These are phyloP conservation scores for Pseudocercospora vitis DNA, from an alignment of 2,329 filamentous ascomycete species.

Conservation along the genomic window DNA sequence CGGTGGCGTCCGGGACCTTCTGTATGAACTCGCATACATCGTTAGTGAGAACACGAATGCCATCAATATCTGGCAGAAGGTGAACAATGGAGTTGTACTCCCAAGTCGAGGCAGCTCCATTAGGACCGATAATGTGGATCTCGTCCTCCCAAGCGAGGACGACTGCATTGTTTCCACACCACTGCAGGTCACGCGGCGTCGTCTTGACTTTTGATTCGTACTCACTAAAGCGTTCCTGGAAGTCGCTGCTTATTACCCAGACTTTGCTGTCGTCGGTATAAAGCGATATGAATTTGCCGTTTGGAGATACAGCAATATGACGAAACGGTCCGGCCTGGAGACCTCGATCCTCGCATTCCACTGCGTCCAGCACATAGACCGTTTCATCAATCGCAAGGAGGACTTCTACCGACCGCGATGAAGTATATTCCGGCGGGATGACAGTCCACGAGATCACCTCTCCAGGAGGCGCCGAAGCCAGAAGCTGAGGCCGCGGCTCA, in stretches of 20 bases:
- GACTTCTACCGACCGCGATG: slow-evolving; percentile 91
- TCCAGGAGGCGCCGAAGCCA: slow-evolving; percentile 75
- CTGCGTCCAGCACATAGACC: slow-evolving; percentile 81
- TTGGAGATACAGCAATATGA: slow-evolving; percentile 86
- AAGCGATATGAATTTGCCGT: slow-evolving; percentile 82
- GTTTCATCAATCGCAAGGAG: slow-evolving; percentile 82
- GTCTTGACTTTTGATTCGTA: slow-evolving; percentile 86
- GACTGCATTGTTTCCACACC: slow-evolving; percentile 94
- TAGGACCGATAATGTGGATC: slow-evolving; percentile 86
- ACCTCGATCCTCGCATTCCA: slow-evolving; percentile 85
- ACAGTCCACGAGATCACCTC: slow-evolving; percentile 85
- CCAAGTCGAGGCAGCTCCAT: slow-evolving; percentile 67
- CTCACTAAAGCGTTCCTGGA: slow-evolving; percentile 87
- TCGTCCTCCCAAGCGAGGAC: slow-evolving; percentile 97
- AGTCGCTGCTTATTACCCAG: slow-evolving; percentile 93
- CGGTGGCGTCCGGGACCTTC: slow-evolving; percentile 68
- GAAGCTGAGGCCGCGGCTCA: slow-evolving; percentile 81
- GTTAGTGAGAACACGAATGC: slow-evolving; percentile 85
- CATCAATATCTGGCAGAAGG: slow-evolving; percentile 81
- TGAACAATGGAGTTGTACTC: slow-evolving; percentile 89
- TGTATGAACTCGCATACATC: slow-evolving; percentile 98
- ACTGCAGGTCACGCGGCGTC: slow-evolving; percentile 81
- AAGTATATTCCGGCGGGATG: slow-evolving; percentile 80
- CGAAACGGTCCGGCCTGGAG: slow-evolving; percentile 90
- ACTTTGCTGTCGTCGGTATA: slow-evolving; percentile 83